Evolutionary conservation across 2,329 filamentous ascomycete species (phyloP).

Genomic region (Akanthomyces lecanii): DNA sequence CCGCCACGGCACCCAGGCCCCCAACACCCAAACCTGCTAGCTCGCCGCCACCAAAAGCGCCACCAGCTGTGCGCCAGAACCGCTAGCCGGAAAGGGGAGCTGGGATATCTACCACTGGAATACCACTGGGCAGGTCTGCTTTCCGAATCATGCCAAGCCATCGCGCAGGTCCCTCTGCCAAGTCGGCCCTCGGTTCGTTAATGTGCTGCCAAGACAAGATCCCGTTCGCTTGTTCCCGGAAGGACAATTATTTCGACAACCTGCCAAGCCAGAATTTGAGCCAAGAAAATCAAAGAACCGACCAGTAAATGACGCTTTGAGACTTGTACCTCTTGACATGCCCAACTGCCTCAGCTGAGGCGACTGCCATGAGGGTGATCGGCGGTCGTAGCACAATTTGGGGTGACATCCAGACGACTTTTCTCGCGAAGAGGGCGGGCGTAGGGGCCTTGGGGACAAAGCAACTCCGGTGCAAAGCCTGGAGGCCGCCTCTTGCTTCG

Average conservation of each 20-base stretch:
- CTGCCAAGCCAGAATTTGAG: neutral
- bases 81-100: neutral
- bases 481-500: neutral
- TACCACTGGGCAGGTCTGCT: neutral
- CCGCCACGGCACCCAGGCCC: neutral
- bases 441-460: neutral
- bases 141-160: constrained; percentile 6
- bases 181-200: neutral
- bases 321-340: neutral
- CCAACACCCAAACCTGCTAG: neutral
- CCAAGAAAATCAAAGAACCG: too few species aligned
- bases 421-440: neutral
- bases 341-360: neutral
- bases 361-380: neutral
- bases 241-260: neutral
- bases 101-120: neutral
- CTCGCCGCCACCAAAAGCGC: neutral
- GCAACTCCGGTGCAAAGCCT: neutral
- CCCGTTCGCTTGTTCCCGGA: constrained; percentile 4
- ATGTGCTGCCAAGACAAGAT: constrained; percentile 13
- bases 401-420: neutral
- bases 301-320: neutral
- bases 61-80: neutral
- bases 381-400: neutral
- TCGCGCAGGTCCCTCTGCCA: neutral